These are phyloP conservation scores for Dioszegia hungarica DNA, from an alignment of 768 basidiomycete species.

Conservation along the genomic window DNA sequence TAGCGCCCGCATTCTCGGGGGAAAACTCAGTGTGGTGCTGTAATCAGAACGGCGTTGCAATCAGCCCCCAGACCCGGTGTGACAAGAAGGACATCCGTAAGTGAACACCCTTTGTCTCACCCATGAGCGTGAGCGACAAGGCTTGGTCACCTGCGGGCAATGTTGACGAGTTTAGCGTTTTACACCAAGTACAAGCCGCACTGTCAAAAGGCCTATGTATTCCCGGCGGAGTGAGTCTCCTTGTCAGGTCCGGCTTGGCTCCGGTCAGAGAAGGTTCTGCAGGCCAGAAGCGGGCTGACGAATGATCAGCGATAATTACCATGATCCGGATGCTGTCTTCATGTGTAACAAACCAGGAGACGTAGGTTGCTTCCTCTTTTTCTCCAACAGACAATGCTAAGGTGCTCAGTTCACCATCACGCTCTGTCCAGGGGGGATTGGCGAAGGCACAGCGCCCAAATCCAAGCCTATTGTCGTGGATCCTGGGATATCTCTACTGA, in stretches of 20 bases:
- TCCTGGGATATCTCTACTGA: not conserved
- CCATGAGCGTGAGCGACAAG: too few relatives aligned
- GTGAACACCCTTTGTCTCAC: not conserved
- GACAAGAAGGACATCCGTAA: conserved; percentile 14
- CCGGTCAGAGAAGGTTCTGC: too few relatives aligned
- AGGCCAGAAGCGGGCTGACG: too few relatives aligned
- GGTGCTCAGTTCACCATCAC: conserved; percentile 19
- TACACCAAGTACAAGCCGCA: conserved; percentile 1
- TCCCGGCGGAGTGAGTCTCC: not conserved
- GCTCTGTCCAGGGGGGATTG: conserved; percentile 20
- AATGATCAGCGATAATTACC: conserved; percentile 16
- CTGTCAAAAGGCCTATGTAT: not conserved
- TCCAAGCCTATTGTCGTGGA: not conserved
- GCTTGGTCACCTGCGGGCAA: too few relatives aligned
- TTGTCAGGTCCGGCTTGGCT: not conserved
- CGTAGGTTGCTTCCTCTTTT: not conserved
- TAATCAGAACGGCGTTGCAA: not conserved
- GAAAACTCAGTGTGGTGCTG: conserved; percentile 13
- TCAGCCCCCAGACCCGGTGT: not conserved
- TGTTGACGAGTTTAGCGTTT: not conserved
- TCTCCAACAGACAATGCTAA: not conserved
- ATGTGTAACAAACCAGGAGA: not conserved
- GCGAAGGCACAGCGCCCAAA: conserved; percentile 14
- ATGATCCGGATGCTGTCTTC: not conserved
- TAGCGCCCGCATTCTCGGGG: conserved; percentile 5